These are phyloP conservation scores for Mercurialis annua DNA, from an alignment of 345 rosid genomes.

Conservation along the genomic window DNA sequence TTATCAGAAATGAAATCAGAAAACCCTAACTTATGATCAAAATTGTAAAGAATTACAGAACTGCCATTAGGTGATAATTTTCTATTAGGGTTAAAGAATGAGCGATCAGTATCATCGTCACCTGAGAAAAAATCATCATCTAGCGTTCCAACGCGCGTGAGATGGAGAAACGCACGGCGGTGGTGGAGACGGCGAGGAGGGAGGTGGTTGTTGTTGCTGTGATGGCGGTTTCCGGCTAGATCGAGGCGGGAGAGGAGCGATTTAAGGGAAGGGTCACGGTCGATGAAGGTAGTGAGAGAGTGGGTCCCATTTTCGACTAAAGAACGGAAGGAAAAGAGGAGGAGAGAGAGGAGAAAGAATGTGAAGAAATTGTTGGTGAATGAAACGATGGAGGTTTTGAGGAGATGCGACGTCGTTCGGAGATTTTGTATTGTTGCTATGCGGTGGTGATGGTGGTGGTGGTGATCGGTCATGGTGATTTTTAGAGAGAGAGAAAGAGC, in stretches of 20 bases:
- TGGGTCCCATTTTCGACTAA: slow-evolving; percentile 68
- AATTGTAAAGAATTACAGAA: slow-evolving; percentile 46
- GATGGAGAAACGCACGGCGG: slow-evolving; percentile 75
- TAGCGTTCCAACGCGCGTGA: slow-evolving; percentile 75
- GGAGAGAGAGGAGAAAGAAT: slow-evolving; percentile 64
- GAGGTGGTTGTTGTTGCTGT: slow-evolving; percentile 16
- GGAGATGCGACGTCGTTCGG: slow-evolving; percentile 57
- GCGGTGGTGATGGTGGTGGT: slow-evolving; percentile 40
- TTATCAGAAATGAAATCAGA: slow-evolving; percentile 49
- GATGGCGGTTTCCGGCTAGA: slow-evolving; percentile 31
- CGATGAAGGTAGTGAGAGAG: slow-evolving; percentile 67
- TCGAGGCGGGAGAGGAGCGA: slow-evolving; percentile 83
- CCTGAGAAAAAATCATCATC: slow-evolving; percentile 87
- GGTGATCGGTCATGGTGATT: slow-evolving; percentile 65
- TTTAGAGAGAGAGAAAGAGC: too few relatives aligned
- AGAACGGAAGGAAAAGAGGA: slow-evolving; percentile 77
- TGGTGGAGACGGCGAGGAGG: slow-evolving; percentile 36
- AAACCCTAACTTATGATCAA: slow-evolving; percentile 50
- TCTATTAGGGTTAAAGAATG: slow-evolving; percentile 36
- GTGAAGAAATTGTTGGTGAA: slow-evolving; percentile 53
- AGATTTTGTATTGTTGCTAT: slow-evolving; percentile 36
- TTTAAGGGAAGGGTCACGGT: slow-evolving; percentile 76
- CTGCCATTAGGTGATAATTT: slow-evolving; percentile 54
- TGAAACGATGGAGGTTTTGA: slow-evolving; percentile 45
- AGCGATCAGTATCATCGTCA: slow-evolving; percentile 52